Percentiles rank a stretch among this genome's conserved stretches.
phyloP scores from a whole-genome alignment of 306 rosid genomes.

The Sesbania bispinosa region DNA sequence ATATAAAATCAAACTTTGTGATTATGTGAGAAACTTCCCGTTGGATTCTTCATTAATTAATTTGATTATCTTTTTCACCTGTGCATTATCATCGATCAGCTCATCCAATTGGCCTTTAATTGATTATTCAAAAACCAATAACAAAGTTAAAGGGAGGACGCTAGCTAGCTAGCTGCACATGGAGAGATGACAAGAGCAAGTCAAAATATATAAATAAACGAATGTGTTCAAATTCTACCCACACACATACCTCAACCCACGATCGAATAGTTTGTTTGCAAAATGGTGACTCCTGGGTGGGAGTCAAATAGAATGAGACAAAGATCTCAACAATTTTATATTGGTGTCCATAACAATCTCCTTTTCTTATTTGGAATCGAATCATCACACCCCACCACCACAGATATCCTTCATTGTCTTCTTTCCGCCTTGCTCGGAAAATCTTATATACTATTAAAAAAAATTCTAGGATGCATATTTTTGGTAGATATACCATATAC shows the following conservation, averaged over 20 bases:
- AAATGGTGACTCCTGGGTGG: conserved; percentile 16
- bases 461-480: too few relatives aligned
- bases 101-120: conserved; percentile 14
- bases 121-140: background rate
- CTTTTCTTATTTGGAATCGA: conserved; percentile 19
- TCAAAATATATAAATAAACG: conserved; percentile 13
- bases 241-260: background rate
- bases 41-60: background rate
- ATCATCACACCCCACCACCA: conserved; percentile 1
- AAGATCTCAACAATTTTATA: background rate
- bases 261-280: background rate
- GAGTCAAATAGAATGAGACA: conserved; percentile 38
- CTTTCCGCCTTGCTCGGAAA: background rate
- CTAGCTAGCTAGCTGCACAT: conserved; percentile 36
- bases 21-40: background rate
- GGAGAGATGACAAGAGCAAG: conserved; percentile 32
- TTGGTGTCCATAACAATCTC: background rate
- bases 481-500: too few relatives aligned
- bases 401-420: background rate
- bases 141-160: conserved; percentile 1
- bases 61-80: background rate
- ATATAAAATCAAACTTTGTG: background rate
- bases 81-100: conserved; percentile 5
- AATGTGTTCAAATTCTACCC: conserved; percentile 5
- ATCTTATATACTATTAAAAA: too few relatives aligned